phyloP scores from a whole-genome alignment of 179 eudicot species.

The Patellifolia procumbens region DNA sequence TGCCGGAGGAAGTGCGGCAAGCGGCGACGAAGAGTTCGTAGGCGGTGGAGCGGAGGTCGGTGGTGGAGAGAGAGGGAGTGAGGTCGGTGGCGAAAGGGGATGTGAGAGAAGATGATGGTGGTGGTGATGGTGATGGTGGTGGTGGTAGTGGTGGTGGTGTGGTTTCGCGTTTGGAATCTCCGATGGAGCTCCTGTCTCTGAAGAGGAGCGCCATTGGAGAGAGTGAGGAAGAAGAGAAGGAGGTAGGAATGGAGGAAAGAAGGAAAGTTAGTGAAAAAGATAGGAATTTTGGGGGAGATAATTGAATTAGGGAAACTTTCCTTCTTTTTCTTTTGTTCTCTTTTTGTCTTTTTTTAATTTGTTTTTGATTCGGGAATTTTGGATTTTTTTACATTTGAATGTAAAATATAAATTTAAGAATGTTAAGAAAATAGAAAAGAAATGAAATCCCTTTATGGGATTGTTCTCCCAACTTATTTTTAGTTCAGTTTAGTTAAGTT shows the following conservation, averaged over 20 bases:
- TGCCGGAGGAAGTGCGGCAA: constrained; percentile 79
- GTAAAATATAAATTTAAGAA: no score
- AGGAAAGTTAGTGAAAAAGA: no score
- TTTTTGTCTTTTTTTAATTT: background rate
- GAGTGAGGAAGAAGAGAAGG: constrained; percentile 12
- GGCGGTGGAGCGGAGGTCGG: constrained; percentile 80
- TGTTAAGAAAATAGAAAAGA: no score
- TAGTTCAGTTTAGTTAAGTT: no score
- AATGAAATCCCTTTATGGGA: no score
- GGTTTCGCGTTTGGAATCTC: constrained; percentile 51
- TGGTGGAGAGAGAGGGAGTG: constrained; percentile 53
- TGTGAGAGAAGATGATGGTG: constrained; percentile 48
- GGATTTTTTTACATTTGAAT: no score
- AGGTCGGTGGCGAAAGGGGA: constrained; percentile 78
- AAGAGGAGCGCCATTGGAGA: constrained; percentile 74
- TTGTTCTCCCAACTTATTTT: no score
- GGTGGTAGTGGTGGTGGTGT: constrained; percentile 35
- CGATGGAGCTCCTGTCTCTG: constrained; percentile 55
- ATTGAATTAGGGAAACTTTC: background rate
- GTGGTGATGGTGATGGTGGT: constrained; percentile 29
- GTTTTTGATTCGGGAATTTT: no score
- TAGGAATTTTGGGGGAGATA: no score
- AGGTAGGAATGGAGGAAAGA: background rate
- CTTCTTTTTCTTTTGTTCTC: background rate
- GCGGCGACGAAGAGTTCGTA: constrained; percentile 93